A percentile compares a stretch with the other conserved stretches of the same genome.
Evolutionary conservation across 2,329 filamentous ascomycete genomes (phyloP).

Genomic region (Talaromyces rugulosus): DNA sequence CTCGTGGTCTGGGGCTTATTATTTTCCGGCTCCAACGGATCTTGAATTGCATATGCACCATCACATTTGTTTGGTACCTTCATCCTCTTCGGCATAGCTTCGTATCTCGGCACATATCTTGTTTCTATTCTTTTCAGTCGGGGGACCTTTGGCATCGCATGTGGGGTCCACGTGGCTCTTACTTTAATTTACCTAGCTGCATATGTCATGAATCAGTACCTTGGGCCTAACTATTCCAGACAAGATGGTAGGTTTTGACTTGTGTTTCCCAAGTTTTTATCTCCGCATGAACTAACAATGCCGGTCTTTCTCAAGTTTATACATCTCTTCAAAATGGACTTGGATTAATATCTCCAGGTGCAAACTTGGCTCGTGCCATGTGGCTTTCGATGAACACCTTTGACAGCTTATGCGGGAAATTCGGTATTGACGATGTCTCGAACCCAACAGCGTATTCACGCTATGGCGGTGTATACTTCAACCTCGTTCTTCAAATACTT

Average conservation of each 20-base stretch:
- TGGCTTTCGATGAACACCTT: slow-evolving; percentile 81
- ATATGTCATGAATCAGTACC: slow-evolving; percentile 6
- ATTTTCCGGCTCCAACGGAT: slow-evolving; percentile 26
- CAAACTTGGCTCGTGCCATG: slow-evolving; percentile 67
- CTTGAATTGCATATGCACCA: slow-evolving; percentile 67
- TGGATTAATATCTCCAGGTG: slow-evolving; percentile 62
- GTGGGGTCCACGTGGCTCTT: slow-evolving; percentile 45
- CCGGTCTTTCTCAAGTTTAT: not conserved
- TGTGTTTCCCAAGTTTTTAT: not conserved
- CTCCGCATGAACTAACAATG: not conserved
- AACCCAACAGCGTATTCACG: slow-evolving; percentile 68
- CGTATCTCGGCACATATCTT: slow-evolving; percentile 72
- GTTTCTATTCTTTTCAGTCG: slow-evolving; percentile 74
- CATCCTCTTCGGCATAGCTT: slow-evolving; percentile 73
- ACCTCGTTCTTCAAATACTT: slow-evolving; percentile 63
- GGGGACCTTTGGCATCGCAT: slow-evolving; percentile 77
- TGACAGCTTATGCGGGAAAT: slow-evolving; percentile 65
- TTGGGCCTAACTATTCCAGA: not conserved
- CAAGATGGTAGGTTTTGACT: slow-evolving; percentile 1
- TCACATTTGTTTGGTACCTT: slow-evolving; percentile 80
- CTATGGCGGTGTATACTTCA: slow-evolving; percentile 81
- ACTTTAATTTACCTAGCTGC: slow-evolving; percentile 1
- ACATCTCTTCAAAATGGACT: slow-evolving; percentile 5
- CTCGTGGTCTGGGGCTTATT: not conserved
- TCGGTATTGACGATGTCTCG: slow-evolving; percentile 52